Evolutionary conservation across 805 yeast genomes (phyloP), one percentile per base, ranked within the genome.

Genomic region (Cyberlindnera lachancei): DNA sequence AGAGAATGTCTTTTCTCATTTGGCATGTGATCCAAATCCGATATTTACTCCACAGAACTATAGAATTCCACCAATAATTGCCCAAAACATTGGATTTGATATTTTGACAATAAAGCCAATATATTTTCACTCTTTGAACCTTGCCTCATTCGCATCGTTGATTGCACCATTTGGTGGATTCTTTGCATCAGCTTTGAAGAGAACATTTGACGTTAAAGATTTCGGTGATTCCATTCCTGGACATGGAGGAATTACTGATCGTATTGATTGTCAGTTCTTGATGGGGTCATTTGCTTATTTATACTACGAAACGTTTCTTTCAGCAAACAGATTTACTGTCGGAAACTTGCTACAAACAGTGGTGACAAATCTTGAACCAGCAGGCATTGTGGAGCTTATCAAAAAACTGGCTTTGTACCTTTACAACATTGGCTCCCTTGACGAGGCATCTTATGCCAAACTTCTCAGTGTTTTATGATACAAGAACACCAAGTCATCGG

Each of bases 81-180:
- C 75, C 15, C 70, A 69, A 15, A 49, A 66, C 24, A 38, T 64
- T 22, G 67, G 68, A 15, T 41, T 58, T 21, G 73, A 72, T 10
- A 66, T 64, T 19, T 54, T 86, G 13, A 68, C 76, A 12, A 50
- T 87, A 27, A 85, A 83, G 50, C 97, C 98, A 29, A 78, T 92
- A 31, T 87, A 90, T 58, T 73, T 88, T 65, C 98, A 92, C 56
- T 79, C 94, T 2, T 70, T 86, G 36, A 70, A 79, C 26, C 63
- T 90, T 38, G 94, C 96, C 12, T 81, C 95, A 4, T 92, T 92
- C 67, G 97, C 98, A 2, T 90, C 97, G 0, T 69, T 92, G 44
- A 80, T 92, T 56, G 98, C 98, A 4, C 98, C 98, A 38, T 92
- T 92, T 55, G 98, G 98, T 34, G 98, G 98, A 2, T 92, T 92